A percentile compares a stretch with the other conserved stretches of the same genome.
phyloP scores from a whole-genome alignment of 441 rosid species.

The Syzygium malaccense region DNA sequence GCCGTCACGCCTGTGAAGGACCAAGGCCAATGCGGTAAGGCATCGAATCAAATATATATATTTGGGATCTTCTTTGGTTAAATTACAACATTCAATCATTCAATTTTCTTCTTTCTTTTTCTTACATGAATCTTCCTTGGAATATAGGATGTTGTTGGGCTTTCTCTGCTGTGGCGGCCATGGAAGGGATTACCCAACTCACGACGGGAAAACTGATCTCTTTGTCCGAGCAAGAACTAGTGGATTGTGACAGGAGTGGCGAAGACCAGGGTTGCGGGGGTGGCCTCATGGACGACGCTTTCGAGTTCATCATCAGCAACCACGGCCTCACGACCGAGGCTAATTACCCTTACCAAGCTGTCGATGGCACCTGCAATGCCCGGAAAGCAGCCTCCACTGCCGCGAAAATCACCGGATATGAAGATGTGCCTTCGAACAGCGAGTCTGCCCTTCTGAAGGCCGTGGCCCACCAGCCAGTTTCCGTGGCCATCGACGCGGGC shows the following conservation, averaged over 20 bases:
- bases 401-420: not conserved
- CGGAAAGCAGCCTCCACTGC: not conserved
- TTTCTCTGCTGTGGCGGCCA: not conserved
- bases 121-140: not conserved
- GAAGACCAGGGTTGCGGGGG: not conserved
- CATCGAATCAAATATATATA: not conserved
- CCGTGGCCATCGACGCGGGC: not conserved
- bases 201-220: not conserved
- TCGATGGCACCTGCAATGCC: not conserved
- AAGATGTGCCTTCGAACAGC: not conserved
- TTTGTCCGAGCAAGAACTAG: not conserved
- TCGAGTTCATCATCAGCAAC: not conserved
- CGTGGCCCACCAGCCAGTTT: not conserved
- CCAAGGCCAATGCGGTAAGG: not conserved
- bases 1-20: not conserved
- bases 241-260: not conserved
- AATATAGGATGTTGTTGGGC: not conserved
- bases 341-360: not conserved
- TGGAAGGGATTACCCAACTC: not conserved
- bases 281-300: not conserved
- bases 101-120: not conserved
- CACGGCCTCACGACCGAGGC: not conserved
- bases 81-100: not conserved
- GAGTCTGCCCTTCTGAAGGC: not conserved
- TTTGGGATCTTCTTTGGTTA: not conserved